phyloP scores from a whole-genome alignment of 2,329 filamentous ascomycete genomes.

The Aureobasidium melanogenum region DNA sequence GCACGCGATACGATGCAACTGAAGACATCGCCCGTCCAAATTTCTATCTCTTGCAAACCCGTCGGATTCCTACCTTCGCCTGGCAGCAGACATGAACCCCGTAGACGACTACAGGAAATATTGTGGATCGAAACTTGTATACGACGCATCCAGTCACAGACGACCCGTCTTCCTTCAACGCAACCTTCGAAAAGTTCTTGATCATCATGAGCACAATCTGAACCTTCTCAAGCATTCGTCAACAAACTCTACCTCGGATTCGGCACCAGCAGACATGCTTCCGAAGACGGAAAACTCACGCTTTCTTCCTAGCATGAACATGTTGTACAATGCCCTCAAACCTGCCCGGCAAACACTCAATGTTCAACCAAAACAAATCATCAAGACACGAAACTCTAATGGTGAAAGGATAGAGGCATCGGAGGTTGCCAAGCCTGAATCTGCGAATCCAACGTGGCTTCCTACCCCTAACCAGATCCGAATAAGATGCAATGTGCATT shows the following conservation, averaged over 20 bases:
- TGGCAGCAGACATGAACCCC: conserved; percentile 3
- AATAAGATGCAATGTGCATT: background rate
- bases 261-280: background rate
- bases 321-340: conserved; percentile 19
- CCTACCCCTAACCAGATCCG: background rate
- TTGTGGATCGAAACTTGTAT: background rate
- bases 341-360: background rate
- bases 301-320: conserved; percentile 22
- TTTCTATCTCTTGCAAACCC: background rate
- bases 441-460: conserved; percentile 5
- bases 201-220: conserved; percentile 20
- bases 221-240: background rate
- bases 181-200: conserved; percentile 23
- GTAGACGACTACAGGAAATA: conserved; percentile 1
- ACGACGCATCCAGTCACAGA: background rate
- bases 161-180: conserved; percentile 21
- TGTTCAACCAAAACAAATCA: background rate
- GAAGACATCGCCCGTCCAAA: background rate
- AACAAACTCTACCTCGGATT: background rate
- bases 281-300: conserved; percentile 17
- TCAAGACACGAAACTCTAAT: background rate
- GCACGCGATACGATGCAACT: background rate
- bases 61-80: background rate
- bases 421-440: background rate
- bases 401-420: background rate